A percentile compares a stretch with the other conserved stretches of the same genome.
Conservation (phyloP, 495 filamentous ascomycete species). For the Neurospora tetrasperma region DNA sequence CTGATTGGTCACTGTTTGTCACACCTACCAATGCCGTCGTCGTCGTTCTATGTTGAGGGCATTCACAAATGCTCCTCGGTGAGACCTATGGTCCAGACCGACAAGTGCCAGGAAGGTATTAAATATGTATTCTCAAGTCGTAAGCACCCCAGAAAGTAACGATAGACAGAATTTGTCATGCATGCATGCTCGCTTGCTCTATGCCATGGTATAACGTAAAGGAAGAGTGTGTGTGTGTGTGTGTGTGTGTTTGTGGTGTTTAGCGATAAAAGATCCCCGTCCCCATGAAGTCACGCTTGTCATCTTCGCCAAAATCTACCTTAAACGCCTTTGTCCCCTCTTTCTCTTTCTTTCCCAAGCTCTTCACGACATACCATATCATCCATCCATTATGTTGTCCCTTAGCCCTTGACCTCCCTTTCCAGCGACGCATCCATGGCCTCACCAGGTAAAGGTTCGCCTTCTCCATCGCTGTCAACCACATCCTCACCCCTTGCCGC, state of each 20-base stretch:
- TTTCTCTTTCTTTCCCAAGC: neutral
- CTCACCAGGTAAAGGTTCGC: neutral
- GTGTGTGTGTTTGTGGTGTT: neutral
- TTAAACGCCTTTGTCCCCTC: neutral
- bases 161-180: neutral
- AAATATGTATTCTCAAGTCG: neutral
- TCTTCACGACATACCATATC: neutral
- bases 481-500: constrained; percentile 27
- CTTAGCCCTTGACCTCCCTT: neutral
- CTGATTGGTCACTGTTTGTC: neutral
- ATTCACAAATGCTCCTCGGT: neutral
- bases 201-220: neutral
- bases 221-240: neutral
- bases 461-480: constrained; percentile 3
- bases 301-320: neutral
- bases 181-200: neutral
- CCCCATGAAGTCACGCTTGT: neutral
- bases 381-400: neutral
- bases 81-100: neutral
- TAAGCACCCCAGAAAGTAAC: neutral
- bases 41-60: neutral
- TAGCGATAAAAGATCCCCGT: neutral
- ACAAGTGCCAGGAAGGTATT: neutral
- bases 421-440: neutral
- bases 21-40: neutral